Evolutionary conservation across 768 basidiomycete genomes (phyloP).

Genomic region (Tephrocybe sp.): DNA sequence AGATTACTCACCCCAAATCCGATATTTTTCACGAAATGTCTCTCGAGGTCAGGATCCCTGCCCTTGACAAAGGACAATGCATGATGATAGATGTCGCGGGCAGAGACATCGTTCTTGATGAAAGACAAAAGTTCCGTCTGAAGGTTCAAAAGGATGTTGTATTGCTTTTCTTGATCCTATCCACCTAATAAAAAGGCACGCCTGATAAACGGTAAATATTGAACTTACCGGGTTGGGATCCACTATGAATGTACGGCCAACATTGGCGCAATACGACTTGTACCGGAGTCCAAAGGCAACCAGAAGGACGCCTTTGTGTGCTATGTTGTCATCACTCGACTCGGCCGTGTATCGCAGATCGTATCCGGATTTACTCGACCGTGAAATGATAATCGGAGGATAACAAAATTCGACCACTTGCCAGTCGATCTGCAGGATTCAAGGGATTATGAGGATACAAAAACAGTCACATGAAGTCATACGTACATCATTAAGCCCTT

Average conservation of each 20-base stretch:
- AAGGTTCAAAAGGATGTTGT: constrained; percentile 72
- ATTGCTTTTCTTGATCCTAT: constrained; percentile 91
- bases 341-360: constrained; percentile 87
- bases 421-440: constrained; percentile 73
- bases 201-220: background rate
- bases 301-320: constrained; percentile 86
- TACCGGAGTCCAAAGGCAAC: constrained; percentile 89
- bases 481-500: constrained; percentile 73
- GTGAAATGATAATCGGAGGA: constrained; percentile 94
- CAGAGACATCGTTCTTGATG: constrained; percentile 76
- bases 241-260: constrained; percentile 93
- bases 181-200: constrained; percentile 9
- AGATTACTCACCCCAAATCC: constrained; percentile 75
- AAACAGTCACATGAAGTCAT: background rate
- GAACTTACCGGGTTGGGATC: constrained; percentile 79
- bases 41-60: constrained; percentile 82
- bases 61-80: constrained; percentile 69
- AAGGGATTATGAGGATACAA: background rate
- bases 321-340: constrained; percentile 80
- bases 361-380: constrained; percentile 79
- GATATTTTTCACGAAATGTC: constrained; percentile 82
- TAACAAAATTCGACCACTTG: constrained; percentile 91
- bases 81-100: constrained; percentile 82
- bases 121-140: constrained; percentile 74
- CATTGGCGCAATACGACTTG: constrained; percentile 89